Evolutionary conservation across 2,329 filamentous ascomycete genomes (phyloP).

Genomic region (Stagonosporopsis vannaccii): DNA sequence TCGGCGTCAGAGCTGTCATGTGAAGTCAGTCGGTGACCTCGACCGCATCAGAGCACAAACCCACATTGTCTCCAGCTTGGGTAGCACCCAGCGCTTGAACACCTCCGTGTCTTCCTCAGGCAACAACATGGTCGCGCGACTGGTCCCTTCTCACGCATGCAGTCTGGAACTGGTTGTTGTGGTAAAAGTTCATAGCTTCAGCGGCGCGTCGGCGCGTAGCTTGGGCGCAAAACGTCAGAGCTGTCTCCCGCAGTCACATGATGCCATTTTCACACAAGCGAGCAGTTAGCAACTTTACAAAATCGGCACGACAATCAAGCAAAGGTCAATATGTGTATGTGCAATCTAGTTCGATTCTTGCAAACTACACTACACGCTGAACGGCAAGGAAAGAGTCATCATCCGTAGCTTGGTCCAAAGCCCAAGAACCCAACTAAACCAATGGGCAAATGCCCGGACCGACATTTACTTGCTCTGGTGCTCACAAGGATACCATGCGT

Average conservation of each 20-base stretch:
- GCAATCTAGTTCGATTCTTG: slow-evolving; percentile 42
- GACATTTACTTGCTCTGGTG: slow-evolving; percentile 48
- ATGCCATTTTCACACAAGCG: neutral
- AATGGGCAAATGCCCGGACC: slow-evolving; percentile 46
- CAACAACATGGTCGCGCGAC: slow-evolving; percentile 57
- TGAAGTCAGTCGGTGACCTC: slow-evolving; percentile 7
- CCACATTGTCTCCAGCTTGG: slow-evolving; percentile 77
- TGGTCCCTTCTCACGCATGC: neutral
- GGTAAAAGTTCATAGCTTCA: neutral
- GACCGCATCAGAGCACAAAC: slow-evolving; percentile 37
- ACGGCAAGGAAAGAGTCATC: slow-evolving; percentile 45
- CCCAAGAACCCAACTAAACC: slow-evolving; percentile 37
- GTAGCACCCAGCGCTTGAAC: slow-evolving; percentile 80
- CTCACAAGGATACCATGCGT: slow-evolving; percentile 41
- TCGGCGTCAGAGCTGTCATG: slow-evolving; percentile 74
- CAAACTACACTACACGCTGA: slow-evolving; percentile 48
- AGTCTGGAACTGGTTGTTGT: too few relatives aligned
- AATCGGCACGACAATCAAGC: too few relatives aligned
- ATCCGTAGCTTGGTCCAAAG: slow-evolving; percentile 43
- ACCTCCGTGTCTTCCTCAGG: slow-evolving; percentile 61
- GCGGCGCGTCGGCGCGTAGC: slow-evolving; percentile 10
- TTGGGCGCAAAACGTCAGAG: slow-evolving; percentile 23
- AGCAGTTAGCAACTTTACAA: too few relatives aligned
- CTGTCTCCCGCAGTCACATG: slow-evolving; percentile 30
- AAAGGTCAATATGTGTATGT: too few relatives aligned